Base-by-base conservation (phyloP, 768 basidiomycete species). In the Leccinellum luteum region DNA sequence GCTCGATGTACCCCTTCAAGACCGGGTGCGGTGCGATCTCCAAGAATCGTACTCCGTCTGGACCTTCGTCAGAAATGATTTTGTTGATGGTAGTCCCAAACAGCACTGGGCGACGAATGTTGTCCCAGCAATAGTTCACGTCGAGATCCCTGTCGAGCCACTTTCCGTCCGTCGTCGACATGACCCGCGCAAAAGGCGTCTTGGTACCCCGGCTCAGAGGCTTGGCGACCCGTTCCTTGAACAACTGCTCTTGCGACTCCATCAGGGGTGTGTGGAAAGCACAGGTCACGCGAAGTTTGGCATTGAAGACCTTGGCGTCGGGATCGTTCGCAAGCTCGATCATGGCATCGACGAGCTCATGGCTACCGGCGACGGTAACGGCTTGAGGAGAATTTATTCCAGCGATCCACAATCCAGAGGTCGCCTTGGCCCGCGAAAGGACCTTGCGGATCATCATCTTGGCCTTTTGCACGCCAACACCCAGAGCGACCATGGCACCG, bases 201-300 rank as follows among this genome's bases (percentile, higher is more conserved):
- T 56, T 67, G 4, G 66, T 67, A 32, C 66, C 66, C 27, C 55
- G 59, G 35, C 55, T 38, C 0, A 67, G 60, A 23, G 64, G 57
- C 2, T 66, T 58, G 14, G 55, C 58, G 23, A 67, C 44, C 6
- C 56, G 59, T 41, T 64, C 55, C 60, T 64, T 70, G 67, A 74
- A 74, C 3, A 72, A 19, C 3, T 58, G 57, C 13, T 74, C 74
- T 48, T 73, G 72, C 6, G 64, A 45, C 30, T 74, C 68, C 73
- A 75, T 74, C 45, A 75, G 60, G n/a, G 67, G 69, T 0, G 70
- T 75, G 35, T 74, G 73, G 55, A 75, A 75, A 6, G 73, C 73
- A 35, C 71, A 72, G 0, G 58, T 66, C 14, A 73, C 58, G 3
- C 74, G 72, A 38, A 74, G 67, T 38, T 73, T 67, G 1, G 61